phyloP scores from a whole-genome alignment of 2,329 filamentous ascomycete genomes.

The Incumbomyces delicatus region DNA sequence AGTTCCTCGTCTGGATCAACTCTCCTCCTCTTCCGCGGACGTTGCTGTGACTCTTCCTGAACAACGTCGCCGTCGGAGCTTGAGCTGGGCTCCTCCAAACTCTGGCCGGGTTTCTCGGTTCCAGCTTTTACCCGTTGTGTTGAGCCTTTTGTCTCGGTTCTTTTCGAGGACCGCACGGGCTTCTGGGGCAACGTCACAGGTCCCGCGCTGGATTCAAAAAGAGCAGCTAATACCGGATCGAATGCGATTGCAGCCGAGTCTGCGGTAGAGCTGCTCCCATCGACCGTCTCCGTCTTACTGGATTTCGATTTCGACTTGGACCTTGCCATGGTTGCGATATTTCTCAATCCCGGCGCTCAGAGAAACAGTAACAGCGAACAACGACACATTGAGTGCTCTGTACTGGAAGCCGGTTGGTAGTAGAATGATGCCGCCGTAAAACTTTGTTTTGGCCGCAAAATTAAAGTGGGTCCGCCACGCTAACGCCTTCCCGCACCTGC shows the following conservation, averaged over 20 bases:
- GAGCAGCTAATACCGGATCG: conserved; percentile 58
- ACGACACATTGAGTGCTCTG: too few relatives aligned
- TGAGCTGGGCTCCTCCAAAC: neutral
- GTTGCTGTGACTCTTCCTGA: neutral
- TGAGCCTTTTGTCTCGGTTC: too few relatives aligned
- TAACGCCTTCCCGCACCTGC: neutral
- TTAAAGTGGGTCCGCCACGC: conserved; percentile 1
- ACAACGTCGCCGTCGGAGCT: neutral
- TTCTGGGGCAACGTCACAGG: conserved; percentile 28
- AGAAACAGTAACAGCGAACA: too few relatives aligned
- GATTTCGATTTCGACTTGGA: neutral
- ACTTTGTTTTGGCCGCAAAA: neutral
- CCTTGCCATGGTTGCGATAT: neutral
- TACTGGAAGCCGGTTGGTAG: too few relatives aligned
- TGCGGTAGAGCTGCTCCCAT: conserved; percentile 1
- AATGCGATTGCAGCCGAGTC: conserved; percentile 45
- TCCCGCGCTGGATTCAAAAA: conserved; percentile 56
- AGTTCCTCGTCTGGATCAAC: conserved; percentile 16
- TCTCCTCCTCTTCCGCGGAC: conserved; percentile 28
- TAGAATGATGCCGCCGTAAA: neutral
- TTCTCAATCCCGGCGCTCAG: too few relatives aligned
- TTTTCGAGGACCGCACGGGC: conserved; percentile 21
- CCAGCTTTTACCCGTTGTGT: neutral
- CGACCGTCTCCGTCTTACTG: neutral
- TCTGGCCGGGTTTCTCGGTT: conserved; percentile 9